These are phyloP conservation scores for Ophiognomonia clavigignenti-juglandacearum DNA, from an alignment of 2,329 filamentous ascomycete species.

Conservation along the genomic window DNA sequence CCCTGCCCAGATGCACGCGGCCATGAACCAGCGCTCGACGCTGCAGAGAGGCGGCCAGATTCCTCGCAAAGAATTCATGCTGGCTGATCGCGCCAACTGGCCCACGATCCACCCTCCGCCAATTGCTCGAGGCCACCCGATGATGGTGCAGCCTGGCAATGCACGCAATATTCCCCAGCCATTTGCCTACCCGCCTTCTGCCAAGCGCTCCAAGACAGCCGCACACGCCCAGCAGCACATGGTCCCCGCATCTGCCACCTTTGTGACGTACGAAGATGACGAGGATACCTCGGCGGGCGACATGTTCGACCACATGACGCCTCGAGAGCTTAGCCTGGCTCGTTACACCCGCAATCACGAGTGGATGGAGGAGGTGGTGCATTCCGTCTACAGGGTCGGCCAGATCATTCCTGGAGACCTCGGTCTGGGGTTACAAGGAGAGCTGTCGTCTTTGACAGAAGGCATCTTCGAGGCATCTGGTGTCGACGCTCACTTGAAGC, in stretches of 20 bases:
- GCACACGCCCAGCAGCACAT: conserved; percentile 33
- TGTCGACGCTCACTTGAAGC: conserved; percentile 39
- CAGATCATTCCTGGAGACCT: conserved; percentile 86
- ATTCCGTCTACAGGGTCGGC: conserved; percentile 78
- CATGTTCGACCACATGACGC: conserved; percentile 83
- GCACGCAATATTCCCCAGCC: conserved; percentile 50
- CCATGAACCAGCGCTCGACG: conserved; percentile 57
- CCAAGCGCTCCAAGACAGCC: conserved; percentile 49
- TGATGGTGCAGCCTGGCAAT: conserved; percentile 41
- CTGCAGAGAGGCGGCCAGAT: conserved; percentile 75
- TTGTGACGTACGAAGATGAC: conserved; percentile 67
- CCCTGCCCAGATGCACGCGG: conserved; percentile 54
- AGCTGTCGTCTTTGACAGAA: conserved; percentile 74
- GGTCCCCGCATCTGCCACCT: conserved; percentile 18
- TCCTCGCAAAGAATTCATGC: conserved; percentile 88
- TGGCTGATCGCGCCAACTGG: conserved; percentile 86
- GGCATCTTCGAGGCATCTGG: conserved; percentile 72
- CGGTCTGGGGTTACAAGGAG: conserved; percentile 78
- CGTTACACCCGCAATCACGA: conserved; percentile 94
- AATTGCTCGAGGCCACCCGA: conserved; percentile 44
- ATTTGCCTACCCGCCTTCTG: conserved; percentile 58
- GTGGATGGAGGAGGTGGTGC: conserved; percentile 98
- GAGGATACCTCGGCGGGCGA: conserved; percentile 86
- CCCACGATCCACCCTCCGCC: conserved; percentile 71
- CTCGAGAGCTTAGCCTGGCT: conserved; percentile 79